Conservation (phyloP, 2,329 filamentous ascomycete species). For the Aspergillus sp. region DNA sequence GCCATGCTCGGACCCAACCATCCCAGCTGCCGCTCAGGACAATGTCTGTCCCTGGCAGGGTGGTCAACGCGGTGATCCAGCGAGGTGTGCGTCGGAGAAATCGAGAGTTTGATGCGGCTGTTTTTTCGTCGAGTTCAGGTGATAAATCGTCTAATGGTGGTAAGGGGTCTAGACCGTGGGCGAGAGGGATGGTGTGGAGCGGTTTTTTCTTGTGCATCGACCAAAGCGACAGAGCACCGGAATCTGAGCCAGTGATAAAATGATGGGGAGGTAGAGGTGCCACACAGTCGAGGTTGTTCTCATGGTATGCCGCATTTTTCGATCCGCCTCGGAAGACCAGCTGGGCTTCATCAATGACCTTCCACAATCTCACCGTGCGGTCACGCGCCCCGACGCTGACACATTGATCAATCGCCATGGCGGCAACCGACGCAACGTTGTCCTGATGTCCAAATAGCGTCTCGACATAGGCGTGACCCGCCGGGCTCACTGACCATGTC, state of each 20-base stretch:
- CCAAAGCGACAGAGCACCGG: conserved; percentile 79
- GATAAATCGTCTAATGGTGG: conserved; percentile 60
- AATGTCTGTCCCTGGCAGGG: conserved; percentile 82
- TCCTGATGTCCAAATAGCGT: conserved; percentile 96
- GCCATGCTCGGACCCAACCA: conserved; percentile 77
- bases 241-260: conserved; percentile 93
- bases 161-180: conserved; percentile 74
- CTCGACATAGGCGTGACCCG: conserved; percentile 88
- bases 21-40: conserved; percentile 93
- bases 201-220: conserved; percentile 91
- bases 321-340: conserved; percentile 82
- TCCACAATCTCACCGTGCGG: conserved; percentile 87
- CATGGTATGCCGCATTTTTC: conserved; percentile 44
- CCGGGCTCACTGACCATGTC: conserved; percentile 68
- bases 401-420: conserved; percentile 76
- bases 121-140: conserved; percentile 58
- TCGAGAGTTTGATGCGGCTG: conserved; percentile 35
- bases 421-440: conserved; percentile 72
- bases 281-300: conserved; percentile 86
- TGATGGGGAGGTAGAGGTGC: conserved; percentile 79
- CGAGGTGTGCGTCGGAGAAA: conserved; percentile 56
- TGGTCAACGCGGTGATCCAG: conserved; percentile 81
- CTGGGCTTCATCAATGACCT: conserved; percentile 90
- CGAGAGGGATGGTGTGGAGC: conserved; percentile 65
- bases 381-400: conserved; percentile 85